These are phyloP conservation scores for Penicillium sp. DNA, from an alignment of 2,329 filamentous ascomycete species.

Conservation along the genomic window DNA sequence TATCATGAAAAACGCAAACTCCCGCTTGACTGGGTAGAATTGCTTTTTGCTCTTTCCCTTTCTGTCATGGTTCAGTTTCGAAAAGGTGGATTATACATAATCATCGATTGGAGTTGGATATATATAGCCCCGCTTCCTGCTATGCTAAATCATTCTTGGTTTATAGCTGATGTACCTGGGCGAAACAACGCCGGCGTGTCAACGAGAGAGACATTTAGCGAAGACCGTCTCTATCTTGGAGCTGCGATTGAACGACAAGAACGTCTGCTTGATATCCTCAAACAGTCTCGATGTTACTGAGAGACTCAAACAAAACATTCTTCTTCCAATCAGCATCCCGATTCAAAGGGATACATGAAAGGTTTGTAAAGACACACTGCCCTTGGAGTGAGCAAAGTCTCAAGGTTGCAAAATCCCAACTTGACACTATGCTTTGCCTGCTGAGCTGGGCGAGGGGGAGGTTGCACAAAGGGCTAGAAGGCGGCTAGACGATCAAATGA, in stretches of 20 bases:
- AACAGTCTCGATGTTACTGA: constrained; percentile 7
- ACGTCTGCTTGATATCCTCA: constrained; percentile 1
- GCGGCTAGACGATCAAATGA: no score
- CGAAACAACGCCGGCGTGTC: constrained; percentile 14
- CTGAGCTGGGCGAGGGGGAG: constrained; percentile 4
- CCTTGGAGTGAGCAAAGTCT: constrained; percentile 13
- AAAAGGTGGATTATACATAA: not conserved
- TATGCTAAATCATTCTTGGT: constrained; percentile 18
- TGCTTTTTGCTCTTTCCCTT: not conserved
- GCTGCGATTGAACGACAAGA: constrained; percentile 8
- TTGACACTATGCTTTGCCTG: constrained; percentile 16
- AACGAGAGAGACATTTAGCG: constrained; percentile 11
- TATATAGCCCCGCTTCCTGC: constrained; percentile 15
- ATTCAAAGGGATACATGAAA: constrained; percentile 12
- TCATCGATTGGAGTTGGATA: constrained; percentile 22
- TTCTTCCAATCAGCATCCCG: constrained; percentile 20
- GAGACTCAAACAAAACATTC: constrained; percentile 12
- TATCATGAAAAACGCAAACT: constrained; percentile 15
- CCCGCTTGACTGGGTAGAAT: constrained; percentile 16
- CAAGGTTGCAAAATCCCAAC: constrained; percentile 9
- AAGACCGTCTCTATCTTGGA: constrained; percentile 12
- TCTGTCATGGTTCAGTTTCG: not conserved
- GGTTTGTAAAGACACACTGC: constrained; percentile 17
- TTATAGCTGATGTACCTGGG: constrained; percentile 18
- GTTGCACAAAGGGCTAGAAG: no score